phyloP scores from a whole-genome alignment of 1,284 basidiomycete species.

The Sporisorium graminicola region DNA sequence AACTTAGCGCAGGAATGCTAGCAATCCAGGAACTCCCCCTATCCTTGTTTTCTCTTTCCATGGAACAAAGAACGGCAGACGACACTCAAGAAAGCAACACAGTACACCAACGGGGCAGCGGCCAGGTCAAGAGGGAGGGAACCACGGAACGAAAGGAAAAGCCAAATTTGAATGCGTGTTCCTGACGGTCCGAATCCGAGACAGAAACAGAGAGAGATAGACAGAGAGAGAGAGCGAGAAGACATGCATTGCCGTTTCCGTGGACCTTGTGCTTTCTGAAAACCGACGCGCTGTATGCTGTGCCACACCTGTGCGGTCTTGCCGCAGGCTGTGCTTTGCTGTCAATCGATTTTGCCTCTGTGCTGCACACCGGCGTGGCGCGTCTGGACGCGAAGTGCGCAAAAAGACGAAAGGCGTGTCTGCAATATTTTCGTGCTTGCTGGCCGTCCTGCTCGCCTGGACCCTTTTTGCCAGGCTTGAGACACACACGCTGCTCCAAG shows the following conservation, averaged over 20 bases:
- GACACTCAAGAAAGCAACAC: no score
- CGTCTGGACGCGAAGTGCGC: neutral
- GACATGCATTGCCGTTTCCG: neutral
- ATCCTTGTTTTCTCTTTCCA: neutral
- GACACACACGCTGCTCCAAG: neutral
- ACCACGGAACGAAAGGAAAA: neutral
- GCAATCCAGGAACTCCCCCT: slow-evolving; percentile 3
- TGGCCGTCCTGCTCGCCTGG: no score
- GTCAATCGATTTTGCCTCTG: neutral
- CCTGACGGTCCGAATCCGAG: neutral
- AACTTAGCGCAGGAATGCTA: neutral
- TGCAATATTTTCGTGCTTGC: neutral
- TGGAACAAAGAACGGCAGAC: neutral
- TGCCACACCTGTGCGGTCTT: neutral
- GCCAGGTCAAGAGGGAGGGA: neutral
- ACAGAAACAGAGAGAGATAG: no score
- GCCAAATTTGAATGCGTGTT: neutral
- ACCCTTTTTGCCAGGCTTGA: neutral
- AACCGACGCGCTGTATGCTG: slow-evolving; percentile 1
- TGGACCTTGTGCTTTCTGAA: neutral
- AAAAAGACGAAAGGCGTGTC: slow-evolving; percentile 3
- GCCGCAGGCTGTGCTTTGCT: neutral
- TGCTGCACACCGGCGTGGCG: slow-evolving; percentile 4
- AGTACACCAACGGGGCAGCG: neutral
- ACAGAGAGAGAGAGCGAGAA: neutral